Conservation (phyloP, 768 basidiomycete species). For the Agaricus sinodeliciosus region DNA sequence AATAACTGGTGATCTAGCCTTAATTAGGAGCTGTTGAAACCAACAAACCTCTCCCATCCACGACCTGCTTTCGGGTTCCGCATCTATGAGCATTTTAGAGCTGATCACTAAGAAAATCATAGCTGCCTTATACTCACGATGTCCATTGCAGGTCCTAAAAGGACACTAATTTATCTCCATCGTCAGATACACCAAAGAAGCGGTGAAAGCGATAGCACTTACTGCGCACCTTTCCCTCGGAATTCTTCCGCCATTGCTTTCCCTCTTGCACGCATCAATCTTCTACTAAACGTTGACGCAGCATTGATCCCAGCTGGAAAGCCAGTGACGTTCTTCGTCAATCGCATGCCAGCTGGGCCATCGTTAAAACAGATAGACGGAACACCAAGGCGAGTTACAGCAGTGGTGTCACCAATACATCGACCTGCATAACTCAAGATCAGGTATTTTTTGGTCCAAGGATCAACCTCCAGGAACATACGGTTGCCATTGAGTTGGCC, state of each 20-base stretch:
- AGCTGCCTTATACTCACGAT: constrained; percentile 28
- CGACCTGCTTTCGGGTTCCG: constrained; percentile 45
- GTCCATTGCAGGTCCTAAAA: constrained; percentile 49
- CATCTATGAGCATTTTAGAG: constrained; percentile 27
- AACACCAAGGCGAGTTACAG: constrained; percentile 33
- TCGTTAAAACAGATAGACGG: constrained; percentile 43
- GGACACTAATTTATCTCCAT: constrained; percentile 25
- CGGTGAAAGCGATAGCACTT: constrained; percentile 10
- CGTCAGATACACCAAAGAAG: neutral
- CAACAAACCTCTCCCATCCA: constrained; percentile 38
- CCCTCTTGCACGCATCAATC: constrained; percentile 58
- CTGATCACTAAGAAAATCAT: neutral
- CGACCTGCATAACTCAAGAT: constrained; percentile 24
- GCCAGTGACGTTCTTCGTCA: constrained; percentile 37
- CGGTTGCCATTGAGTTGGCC: constrained; percentile 34
- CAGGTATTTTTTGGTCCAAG: no score
- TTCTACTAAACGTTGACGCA: constrained; percentile 47
- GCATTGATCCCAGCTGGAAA: constrained; percentile 55
- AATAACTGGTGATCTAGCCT: neutral
- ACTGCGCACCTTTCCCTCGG: constrained; percentile 59
- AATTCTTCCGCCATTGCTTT: constrained; percentile 62
- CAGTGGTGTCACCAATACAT: constrained; percentile 40
- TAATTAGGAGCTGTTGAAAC: neutral
- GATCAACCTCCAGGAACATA: constrained; percentile 12
- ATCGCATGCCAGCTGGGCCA: constrained; percentile 39